Evolutionary conservation across 805 yeast genomes (phyloP), one percentile per base, ranked within the genome.

Genomic region (Spathaspora hagerdaliae): DNA sequence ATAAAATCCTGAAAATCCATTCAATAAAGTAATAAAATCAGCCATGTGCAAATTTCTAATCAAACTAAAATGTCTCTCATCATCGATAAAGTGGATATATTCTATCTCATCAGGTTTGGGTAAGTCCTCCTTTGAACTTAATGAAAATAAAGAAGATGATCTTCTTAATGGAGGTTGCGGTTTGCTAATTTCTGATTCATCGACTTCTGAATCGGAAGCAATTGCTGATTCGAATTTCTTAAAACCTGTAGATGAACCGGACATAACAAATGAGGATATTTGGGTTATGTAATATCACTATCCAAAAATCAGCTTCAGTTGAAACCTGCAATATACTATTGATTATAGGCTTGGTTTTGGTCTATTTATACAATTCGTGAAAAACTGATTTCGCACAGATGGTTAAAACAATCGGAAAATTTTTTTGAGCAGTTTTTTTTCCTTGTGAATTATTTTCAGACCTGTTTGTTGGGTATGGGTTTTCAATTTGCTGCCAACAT

Each of bases 1-100:
- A 61, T 89, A 88, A 63, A 94, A 91, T 0, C 98, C 99, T 41
- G 91, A 83, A 61, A 88, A 89, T 26, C 97, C 97, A 65, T 94
- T 94, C 63, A 94, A 73, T 73, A 91, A 78, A 3, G 99, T 94
- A 64, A 94, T 94, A 70, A 84, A 89, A 65, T 94, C 99, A 6
- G 99, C 99, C 82, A 92, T 74, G 64, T 94, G 98, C 52, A 94
- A 77, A 57, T 86, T 85, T 60, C 96, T 74, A 46, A 94, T 70
- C 79, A 94, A 80, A 46, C 91, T 83, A 52, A 92, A 84, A 63
- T 92, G 97, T 59, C 96, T 77, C 40, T 77, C 77, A 65, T 92
- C 98, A 34, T 82, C 78, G 44, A 90, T 83, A 61, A 91, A 90
- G 39, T 84, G 87, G 49, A 78, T 74, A 57, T 88, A 83, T 63